phyloP scores from a whole-genome alignment of 345 rosid species.

The Cochlearia excelsa region DNA sequence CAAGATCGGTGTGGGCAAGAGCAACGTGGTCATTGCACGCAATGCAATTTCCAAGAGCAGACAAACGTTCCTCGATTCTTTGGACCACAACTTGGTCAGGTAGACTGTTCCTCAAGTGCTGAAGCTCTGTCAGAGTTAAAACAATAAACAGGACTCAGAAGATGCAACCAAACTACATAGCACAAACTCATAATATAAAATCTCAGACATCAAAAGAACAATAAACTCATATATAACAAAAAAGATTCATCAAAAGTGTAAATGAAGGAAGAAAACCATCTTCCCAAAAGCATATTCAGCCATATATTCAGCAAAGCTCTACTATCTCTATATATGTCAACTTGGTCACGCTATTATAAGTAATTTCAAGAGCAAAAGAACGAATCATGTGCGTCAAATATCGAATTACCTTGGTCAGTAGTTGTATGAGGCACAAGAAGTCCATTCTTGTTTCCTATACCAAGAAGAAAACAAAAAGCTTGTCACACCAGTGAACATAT shows the following conservation, averaged over 20 bases:
- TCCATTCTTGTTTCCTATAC: constrained; percentile 85
- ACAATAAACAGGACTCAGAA: not conserved
- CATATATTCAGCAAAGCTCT: not conserved
- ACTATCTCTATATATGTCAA: constrained; percentile 6
- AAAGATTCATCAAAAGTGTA: not conserved
- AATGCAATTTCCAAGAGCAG: constrained; percentile 94
- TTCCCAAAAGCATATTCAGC: not conserved
- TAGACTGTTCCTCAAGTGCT: constrained; percentile 87
- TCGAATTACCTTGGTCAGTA: constrained; percentile 98
- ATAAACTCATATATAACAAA: not conserved
- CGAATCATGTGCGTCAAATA: not conserved
- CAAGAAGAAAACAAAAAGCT: not conserved
- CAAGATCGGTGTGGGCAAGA: constrained; percentile 89
- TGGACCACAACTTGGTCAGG: constrained; percentile 92
- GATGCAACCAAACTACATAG: constrained; percentile 17
- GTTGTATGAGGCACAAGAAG: constrained; percentile 93
- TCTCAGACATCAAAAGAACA: not conserved
- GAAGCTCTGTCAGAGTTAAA: constrained; percentile 59
- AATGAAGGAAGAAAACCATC: not conserved
- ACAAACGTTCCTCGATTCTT: constrained; percentile 83
- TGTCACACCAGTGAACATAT: not conserved
- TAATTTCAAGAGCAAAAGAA: not conserved
- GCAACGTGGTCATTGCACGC: constrained; percentile 98
- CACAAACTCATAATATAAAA: not conserved
- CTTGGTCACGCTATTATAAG: not conserved